Evolutionary conservation across 2,329 filamentous ascomycete species (phyloP).

Genomic region (Aspergillus carbonarius): DNA sequence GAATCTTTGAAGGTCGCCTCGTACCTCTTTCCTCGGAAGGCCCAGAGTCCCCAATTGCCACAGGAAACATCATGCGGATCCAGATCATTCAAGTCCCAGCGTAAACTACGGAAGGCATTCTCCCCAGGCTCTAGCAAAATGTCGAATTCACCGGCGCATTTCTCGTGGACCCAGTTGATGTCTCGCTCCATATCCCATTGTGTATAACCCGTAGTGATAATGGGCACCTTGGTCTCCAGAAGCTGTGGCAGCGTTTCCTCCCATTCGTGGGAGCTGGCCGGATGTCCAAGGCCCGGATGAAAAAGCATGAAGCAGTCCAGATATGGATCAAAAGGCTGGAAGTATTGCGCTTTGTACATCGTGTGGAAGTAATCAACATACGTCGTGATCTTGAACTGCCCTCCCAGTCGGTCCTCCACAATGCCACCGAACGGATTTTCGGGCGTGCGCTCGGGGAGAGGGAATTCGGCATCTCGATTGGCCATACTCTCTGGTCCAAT

Average conservation of each 20-base stretch:
- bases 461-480: constrained; percentile 90
- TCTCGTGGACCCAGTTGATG: constrained; percentile 83
- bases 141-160: constrained; percentile 86
- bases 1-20: constrained; percentile 38
- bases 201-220: constrained; percentile 94
- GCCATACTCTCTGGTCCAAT: constrained; percentile 95
- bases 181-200: constrained; percentile 93
- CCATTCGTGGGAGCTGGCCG: constrained; percentile 92
- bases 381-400: constrained; percentile 92
- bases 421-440: constrained; percentile 91
- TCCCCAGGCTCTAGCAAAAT: constrained; percentile 87
- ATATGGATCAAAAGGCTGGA: constrained; percentile 94
- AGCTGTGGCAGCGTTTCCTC: constrained; percentile 83
- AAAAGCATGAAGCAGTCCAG: constrained; percentile 98
- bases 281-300: constrained; percentile 93
- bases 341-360: constrained; percentile 84
- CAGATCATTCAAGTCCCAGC: constrained; percentile 96
- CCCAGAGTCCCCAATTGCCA: constrained; percentile 97
- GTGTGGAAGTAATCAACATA: constrained; percentile 99
- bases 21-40: constrained; percentile 94
- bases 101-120: constrained; percentile 87
- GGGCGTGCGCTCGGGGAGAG: constrained; percentile 79
- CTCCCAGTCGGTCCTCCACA: constrained; percentile 84
- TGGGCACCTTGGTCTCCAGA: constrained; percentile 91
- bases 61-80: constrained; percentile 92